These are phyloP conservation scores for Dentipellis sp. DNA, from an alignment of 768 basidiomycete species.

Conservation along the genomic window DNA sequence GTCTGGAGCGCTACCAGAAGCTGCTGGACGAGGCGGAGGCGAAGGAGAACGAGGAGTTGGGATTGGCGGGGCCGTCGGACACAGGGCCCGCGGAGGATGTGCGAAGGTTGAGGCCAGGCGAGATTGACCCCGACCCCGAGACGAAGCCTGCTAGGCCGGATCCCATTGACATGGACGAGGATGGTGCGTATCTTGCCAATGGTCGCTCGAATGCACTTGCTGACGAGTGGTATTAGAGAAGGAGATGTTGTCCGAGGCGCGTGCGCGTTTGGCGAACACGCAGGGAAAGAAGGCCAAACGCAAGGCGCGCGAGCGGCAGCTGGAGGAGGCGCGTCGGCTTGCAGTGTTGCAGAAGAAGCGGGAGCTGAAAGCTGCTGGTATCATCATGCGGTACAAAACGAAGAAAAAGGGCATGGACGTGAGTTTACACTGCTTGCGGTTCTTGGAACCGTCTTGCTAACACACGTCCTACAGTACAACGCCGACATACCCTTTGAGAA, in stretches of 20 bases:
- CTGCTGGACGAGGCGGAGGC: constrained; percentile 95
- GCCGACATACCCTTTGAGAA: constrained; percentile 99
- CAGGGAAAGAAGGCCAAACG: constrained; percentile 99
- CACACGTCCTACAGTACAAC: constrained; percentile 61
- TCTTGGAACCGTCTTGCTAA: constrained; percentile 4
- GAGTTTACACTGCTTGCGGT: constrained; percentile 21
- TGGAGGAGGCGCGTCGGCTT: constrained; percentile 91
- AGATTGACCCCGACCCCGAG: constrained; percentile 98
- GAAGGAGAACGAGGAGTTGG: constrained; percentile 92
- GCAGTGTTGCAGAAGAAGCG: constrained; percentile 97
- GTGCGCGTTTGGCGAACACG: constrained; percentile 95
- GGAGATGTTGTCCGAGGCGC: constrained; percentile 99
- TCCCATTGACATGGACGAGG: constrained; percentile 99
- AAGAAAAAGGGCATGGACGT: constrained; percentile 99
- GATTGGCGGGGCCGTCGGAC: constrained; percentile 78
- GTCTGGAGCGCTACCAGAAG: constrained; percentile 97
- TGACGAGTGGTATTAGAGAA: constrained; percentile 53
- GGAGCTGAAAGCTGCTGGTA: constrained; percentile 95
- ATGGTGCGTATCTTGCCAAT: constrained; percentile 44
- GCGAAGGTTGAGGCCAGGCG: constrained; percentile 81
- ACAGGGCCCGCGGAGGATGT: constrained; percentile 89
- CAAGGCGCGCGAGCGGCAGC: constrained; percentile 92
- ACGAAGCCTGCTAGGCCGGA: constrained; percentile 97
- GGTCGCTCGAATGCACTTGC: neutral
- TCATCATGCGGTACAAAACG: constrained; percentile 91